phyloP scores from a whole-genome alignment of 352 stramenopile genomes.

The Globisporangium ultimum region DNA sequence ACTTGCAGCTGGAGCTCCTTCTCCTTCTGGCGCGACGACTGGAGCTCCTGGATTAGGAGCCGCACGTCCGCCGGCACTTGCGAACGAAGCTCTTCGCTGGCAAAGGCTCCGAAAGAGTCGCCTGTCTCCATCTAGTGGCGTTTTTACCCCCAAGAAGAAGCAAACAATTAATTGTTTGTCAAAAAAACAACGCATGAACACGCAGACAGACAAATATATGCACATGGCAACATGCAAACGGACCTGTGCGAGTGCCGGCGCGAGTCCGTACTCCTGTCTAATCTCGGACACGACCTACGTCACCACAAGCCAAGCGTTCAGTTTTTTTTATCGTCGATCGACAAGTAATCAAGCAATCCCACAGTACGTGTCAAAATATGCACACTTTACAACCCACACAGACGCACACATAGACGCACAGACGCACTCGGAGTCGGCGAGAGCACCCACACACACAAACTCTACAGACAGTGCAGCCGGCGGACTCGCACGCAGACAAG shows the following conservation, averaged over 20 bases:
- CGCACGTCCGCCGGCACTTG: constrained; percentile 12
- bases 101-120: not conserved
- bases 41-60: constrained; percentile 21
- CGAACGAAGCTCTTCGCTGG: not conserved
- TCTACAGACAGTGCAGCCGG: constrained; percentile 14
- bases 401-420: not conserved
- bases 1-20: constrained; percentile 37
- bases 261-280: constrained; percentile 17
- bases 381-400: too few species aligned
- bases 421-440: not conserved
- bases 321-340: too few species aligned
- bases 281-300: constrained; percentile 21
- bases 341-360: too few species aligned
- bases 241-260: constrained; percentile 13
- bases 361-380: too few species aligned
- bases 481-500: not conserved
- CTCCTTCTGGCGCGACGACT: constrained; percentile 23
- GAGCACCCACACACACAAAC: not conserved
- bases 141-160: too few species aligned
- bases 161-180: too few species aligned
- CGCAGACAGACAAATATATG: not conserved
- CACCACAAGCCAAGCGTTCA: too few species aligned
- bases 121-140: constrained; percentile 12
- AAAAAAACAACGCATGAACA: not conserved
- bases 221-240: not conserved